Evolutionary conservation across 2,329 filamentous ascomycete genomes (phyloP), one percentile per base, ranked within the genome.

Genomic region (Byssothecium circinans): DNA sequence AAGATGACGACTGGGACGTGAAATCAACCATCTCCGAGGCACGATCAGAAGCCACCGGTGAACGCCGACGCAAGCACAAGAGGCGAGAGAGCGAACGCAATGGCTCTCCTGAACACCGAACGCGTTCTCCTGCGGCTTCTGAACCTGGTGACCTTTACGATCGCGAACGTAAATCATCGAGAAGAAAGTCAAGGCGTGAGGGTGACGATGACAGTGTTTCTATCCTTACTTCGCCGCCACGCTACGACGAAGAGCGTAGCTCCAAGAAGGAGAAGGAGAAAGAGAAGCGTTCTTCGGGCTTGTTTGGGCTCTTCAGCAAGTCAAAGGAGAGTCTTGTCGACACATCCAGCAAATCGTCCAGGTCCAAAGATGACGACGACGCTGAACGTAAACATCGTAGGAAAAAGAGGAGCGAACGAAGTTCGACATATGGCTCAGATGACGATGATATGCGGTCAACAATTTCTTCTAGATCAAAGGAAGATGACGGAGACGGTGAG

Each of bases 301-400:
- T 79, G 7, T 72, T 78, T 41, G 73, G 75, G 4, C 54, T 78
- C 8, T 77, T 78, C 43, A 70, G 74, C 54, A 78, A 74, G 60
- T 74, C 74, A 2, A 67, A 63, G 33, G 74, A 75, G 33, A 69
- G 60, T 33, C 23, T 67, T 14, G 54, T 59, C 10, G 66, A 71
- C 19, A 12, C 29, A 32, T 43, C 60, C 4, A 64, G 66, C 50
- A 71, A 66, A 46, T 64, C 62, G 2, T 43, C 64, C 20, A 68
- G 64, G 50, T 54, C 58, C 25, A 62, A 47, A 54, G 66, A 71
- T 18, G 70, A 73, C 32, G 69, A 72, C 17, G 74, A 70, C 38
- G 68, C 68, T 32, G 70, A 75, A 32, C 59, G 66, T 33, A 74
- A 74, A 44, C 75, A 71, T 49, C 74, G 72, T 37, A 75, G 73